Base-by-base conservation (phyloP, 1,139 yeast genomes). In the Geotrichum citri-aurantii region DNA sequence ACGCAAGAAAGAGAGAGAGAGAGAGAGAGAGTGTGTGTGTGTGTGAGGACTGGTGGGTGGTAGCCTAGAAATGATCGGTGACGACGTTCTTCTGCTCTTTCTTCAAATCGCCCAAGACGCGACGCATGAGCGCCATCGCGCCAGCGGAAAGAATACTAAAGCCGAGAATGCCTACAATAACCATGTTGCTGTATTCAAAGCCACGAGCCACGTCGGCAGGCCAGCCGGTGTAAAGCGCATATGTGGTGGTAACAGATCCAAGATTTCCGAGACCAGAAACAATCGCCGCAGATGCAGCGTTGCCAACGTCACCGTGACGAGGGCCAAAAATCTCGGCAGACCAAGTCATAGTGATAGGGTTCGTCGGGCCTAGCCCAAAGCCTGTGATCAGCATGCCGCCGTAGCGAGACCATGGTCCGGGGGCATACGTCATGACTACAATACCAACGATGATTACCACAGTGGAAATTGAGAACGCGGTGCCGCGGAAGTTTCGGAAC, bases 261-360 rank as follows among this genome's bases (percentile, higher is more conserved):
- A 88, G 78, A 70, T 89, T 89, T 55, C 96, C 96, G 58, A 89
- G 76, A 1, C 96, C 96, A 64, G 91, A 84, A 10, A 89, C 93
- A 51, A 89, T 73, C 0, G 96, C 96, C 10, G 91, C 81, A 55
- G 91, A 81, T 19, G 86, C 91, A 2, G 96, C 96, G 58, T 85
- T 78, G 5, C 96, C 96, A 55, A 89, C 85, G 68, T 88, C 95
- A 49, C 95, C 95, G 66, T 90, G 86, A 54, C 81, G 77, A 3
- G 80, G 78, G 12, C 80, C 81, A 75, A 88, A 87, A 52, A 88
- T 86, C 67, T 88, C 93, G 0, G 93, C 85, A 0, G 92, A 76
- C 88, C 90, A 84, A 0, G 96, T 82, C 96, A 89, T 89, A 69
- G 87, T 81, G 54, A 87, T 88, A 37, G 96, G 96, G 26, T 88